These are phyloP conservation scores for Hirschioporus abietinus DNA, from an alignment of 768 basidiomycete genomes.

Conservation along the genomic window DNA sequence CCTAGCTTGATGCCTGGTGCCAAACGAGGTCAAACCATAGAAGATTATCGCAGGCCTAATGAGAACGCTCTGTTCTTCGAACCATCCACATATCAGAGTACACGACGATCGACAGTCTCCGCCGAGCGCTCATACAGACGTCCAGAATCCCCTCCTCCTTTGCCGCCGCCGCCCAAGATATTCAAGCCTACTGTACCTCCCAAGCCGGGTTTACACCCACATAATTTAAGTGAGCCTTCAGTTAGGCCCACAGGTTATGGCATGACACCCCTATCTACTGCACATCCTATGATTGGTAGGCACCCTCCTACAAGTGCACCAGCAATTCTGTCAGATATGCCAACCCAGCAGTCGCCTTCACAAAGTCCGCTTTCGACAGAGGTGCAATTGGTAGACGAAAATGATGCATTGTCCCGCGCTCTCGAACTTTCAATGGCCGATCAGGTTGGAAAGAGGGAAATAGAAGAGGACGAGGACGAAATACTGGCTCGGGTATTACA, in stretches of 20 bases:
- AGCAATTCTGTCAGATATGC: not conserved
- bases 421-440: not conserved
- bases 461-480: constrained; percentile 2
- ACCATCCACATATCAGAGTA: not conserved
- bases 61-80: not conserved
- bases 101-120: not conserved
- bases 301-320: not conserved
- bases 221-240: not conserved
- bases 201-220: not conserved
- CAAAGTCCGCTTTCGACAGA: not conserved
- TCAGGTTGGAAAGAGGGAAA: not conserved
- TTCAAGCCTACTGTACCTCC: not conserved
- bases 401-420: not conserved
- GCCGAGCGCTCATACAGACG: not conserved
- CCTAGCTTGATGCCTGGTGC: constrained; percentile 5
- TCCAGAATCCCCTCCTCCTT: not conserved
- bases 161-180: not conserved
- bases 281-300: not conserved
- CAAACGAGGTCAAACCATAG: not conserved
- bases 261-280: not conserved
- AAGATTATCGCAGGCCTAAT: not conserved
- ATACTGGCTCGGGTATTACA: not conserved
- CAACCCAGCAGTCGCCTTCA: not conserved
- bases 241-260: not conserved
- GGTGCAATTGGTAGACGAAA: not conserved